Evolutionary conservation across 139 green algal species (phyloP), one percentile per base, ranked within the genome.

Genomic region (Chlamydomonas incerta): DNA sequence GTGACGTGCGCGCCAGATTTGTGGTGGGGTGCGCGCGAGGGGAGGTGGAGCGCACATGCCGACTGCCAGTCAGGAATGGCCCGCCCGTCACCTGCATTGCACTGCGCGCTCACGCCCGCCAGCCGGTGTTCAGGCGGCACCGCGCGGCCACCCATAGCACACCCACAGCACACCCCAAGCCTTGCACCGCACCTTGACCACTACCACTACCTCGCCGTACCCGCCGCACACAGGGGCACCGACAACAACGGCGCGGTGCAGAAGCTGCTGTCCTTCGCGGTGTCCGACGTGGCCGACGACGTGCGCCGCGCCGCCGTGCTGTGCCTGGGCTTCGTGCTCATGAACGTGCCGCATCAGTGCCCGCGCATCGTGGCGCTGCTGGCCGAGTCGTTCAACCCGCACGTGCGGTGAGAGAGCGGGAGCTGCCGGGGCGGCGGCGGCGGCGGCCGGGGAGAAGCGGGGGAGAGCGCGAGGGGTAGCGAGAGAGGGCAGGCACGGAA

Each of bases 301-400:
- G 98, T 99, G 88, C 92, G 98, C 3, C 93, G 98, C 24, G 96
- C 96, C 0, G 98, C 98, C 0, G 95, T 98, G 46, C 88, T 97
- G 75, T 96, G 91, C 87, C 93, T 99, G 21, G 98, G 98, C 73
- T 99, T 99, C 87, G 95, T 99, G 73, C 93, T 99, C 26, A 95
- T 96, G 86, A 85, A 85, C 21, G 86, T 88, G 26, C 97, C 97
- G 10, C 92, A 98, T 84, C 96, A 98, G 92, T 98, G 95, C 93
- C 96, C 97, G 1, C 88, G 90, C 63, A 98, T 99, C 63, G 98
- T 99, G 35, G 81, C 89, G 50, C 94, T 99, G 85, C 95, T 99
- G 81, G 88, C 96, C 1, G 96, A 99, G 92, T 96, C 90, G 28
- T 99, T 98, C 96, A 99, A 99, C 93, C 95, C 98, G 26, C 98